Evolutionary conservation across 2,329 filamentous ascomycete species (phyloP).

Genomic region (Ceratocystis diversiconidia): DNA sequence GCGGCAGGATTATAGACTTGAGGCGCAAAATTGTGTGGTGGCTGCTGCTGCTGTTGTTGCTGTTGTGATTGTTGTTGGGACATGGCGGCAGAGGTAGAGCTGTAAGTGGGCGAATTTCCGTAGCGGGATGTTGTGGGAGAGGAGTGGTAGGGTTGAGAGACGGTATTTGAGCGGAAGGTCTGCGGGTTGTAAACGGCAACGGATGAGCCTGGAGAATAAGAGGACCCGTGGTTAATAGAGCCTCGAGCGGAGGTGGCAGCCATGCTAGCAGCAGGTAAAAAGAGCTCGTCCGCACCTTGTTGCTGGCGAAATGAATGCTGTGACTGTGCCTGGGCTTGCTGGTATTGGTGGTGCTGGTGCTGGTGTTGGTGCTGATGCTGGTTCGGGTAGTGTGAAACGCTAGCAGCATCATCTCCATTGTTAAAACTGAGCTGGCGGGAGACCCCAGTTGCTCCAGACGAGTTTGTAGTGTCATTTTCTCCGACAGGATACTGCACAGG

Average conservation of each 20-base stretch:
- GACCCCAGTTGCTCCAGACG: slow-evolving; percentile 20
- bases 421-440: slow-evolving; percentile 57
- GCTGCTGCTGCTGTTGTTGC: slow-evolving; percentile 20
- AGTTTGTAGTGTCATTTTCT: slow-evolving; percentile 25
- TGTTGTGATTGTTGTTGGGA: too few relatives aligned
- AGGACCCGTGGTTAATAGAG: slow-evolving; percentile 20
- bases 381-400: slow-evolving; percentile 10
- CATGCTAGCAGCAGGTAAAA: slow-evolving; percentile 14
- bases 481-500: slow-evolving; percentile 48
- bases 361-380: background rate
- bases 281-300: slow-evolving; percentile 13
- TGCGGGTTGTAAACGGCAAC: slow-evolving; percentile 12
- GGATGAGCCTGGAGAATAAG: slow-evolving; percentile 17
- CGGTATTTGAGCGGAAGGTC: slow-evolving; percentile 10
- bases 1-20: slow-evolving; percentile 44
- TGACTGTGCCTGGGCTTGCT: slow-evolving; percentile 30
- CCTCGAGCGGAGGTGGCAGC: slow-evolving; percentile 17
- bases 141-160: slow-evolving; percentile 19
- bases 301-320: slow-evolving; percentile 13
- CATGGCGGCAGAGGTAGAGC: background rate
- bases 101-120: slow-evolving; percentile 14
- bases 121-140: slow-evolving; percentile 19
- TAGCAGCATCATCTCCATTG: slow-evolving; percentile 54
- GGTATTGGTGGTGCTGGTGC: background rate
- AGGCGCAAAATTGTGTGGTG: slow-evolving; percentile 52